Evolutionary conservation across 345 rosid genomes (phyloP), one percentile per base, ranked within the genome.

Genomic region (Excoecaria cochinchinensis): DNA sequence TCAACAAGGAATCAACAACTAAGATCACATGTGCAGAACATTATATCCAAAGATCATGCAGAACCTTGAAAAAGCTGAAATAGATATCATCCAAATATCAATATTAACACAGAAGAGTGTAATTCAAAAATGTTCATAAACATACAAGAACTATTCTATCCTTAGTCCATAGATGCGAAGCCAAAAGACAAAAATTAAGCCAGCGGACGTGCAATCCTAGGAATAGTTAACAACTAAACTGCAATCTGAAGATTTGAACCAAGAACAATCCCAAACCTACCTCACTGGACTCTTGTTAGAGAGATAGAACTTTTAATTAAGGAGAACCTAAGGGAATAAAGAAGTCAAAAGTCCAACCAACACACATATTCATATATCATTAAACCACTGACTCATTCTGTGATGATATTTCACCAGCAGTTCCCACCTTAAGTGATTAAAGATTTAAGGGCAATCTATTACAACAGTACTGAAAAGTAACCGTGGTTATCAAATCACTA

Each of bases 191-290:
- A 56, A 22, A 48, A 40, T 56, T 46, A 44, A 36, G 22, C 21
- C 36, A 6, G 38, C 48, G n/a, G 24, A 55, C 25, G 52, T 40
- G 52, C 40, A 5, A 57, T n/a, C 9, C 15, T 24, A 58, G 2
- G 55, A 60, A 71, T 25, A n/a, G 9, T 24, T 67, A 60, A 58
- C 56, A 58, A 14, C 17, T 72, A 24, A 42, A 58, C 52, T 58
- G 55, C 56, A 31, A 38, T 8, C 58, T 39, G 17, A 42, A 22
- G 42, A 15, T 58, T 17, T 24, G 21, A 58, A 71, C 16, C 40
- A 22, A 52, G 39, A 0, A 42, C 16, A 3, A 40, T 38, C 61
- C 52, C 5, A 31, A 52, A 40, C 14, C 11, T 16, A 38, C 61
- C 60, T 13, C 71, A 48, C 31, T 17, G n/a, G 15, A 69, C 51